Conservation (phyloP, 1,284 basidiomycete species). For the Tilletia indica region DNA sequence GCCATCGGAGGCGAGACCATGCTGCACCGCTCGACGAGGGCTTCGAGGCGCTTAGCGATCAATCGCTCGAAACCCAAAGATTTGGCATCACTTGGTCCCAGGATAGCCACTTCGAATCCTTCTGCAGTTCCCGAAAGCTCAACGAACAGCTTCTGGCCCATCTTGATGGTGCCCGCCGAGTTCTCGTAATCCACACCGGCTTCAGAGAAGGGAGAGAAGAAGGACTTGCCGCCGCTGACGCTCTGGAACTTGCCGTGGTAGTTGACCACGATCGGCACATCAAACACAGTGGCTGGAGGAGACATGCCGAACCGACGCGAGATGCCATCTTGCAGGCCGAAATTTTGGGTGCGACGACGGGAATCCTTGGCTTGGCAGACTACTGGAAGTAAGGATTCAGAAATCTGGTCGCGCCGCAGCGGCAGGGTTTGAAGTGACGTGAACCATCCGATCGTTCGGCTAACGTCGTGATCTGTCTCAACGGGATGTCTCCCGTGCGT, state of each 20-base stretch:
- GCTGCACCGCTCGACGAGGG: background rate
- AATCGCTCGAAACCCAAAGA: background rate
- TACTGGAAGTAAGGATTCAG: background rate
- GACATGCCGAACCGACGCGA: background rate
- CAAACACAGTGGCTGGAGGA: background rate
- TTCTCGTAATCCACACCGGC: background rate
- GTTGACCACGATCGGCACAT: background rate
- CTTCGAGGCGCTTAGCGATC: background rate
- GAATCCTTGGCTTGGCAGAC: background rate
- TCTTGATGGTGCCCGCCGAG: background rate
- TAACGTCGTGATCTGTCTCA: background rate
- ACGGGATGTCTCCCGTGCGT: background rate
- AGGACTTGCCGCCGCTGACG: background rate
- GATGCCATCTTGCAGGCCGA: background rate
- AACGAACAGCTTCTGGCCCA: background rate
- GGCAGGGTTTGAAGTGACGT: background rate
- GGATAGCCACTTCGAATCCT: background rate
- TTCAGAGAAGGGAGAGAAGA: background rate
- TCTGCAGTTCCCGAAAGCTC: background rate
- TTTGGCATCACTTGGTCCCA: background rate
- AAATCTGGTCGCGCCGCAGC: background rate
- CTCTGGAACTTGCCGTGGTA: background rate
- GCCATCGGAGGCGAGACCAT: background rate
- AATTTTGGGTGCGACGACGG: background rate
- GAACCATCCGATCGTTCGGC: background rate